Conservation (phyloP, 2,329 filamentous ascomycete species). For the Lizonia empirigonia region DNA sequence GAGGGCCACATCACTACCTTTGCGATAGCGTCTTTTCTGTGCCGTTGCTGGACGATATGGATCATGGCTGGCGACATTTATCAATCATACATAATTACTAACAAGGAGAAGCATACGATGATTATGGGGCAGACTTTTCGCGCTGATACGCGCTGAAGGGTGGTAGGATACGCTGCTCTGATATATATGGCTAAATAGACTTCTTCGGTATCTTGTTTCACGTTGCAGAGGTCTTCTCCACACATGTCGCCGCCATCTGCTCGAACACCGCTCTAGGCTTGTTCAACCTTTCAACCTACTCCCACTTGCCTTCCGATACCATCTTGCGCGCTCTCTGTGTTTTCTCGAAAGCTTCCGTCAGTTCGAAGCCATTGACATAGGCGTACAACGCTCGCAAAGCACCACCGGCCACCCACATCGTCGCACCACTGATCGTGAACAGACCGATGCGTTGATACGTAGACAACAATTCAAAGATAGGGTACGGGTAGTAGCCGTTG, state of each 20-base stretch:
- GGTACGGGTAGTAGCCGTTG: constrained; percentile 83
- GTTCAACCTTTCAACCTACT: constrained; percentile 7
- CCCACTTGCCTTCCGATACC: constrained; percentile 26
- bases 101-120: constrained; percentile 10
- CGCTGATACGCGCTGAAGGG: neutral
- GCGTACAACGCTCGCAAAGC: constrained; percentile 73
- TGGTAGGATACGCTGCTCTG: constrained; percentile 3
- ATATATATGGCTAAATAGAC: constrained; percentile 6
- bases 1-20: constrained; percentile 19
- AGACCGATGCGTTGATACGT: constrained; percentile 69
- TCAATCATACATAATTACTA: constrained; percentile 17
- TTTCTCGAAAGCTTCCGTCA: constrained; percentile 28
- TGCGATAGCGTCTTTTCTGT: constrained; percentile 1
- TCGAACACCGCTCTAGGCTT: neutral
- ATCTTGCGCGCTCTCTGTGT: constrained; percentile 26
- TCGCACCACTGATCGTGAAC: constrained; percentile 70
- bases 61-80: constrained; percentile 13
- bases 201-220: constrained; percentile 22
- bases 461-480: constrained; percentile 73
- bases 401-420: constrained; percentile 74
- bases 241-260: too few species aligned
- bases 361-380: constrained; percentile 62
- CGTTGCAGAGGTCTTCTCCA: neutral
- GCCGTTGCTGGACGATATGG: constrained; percentile 17
- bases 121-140: neutral